These are phyloP conservation scores for Bipolaris victoriae DNA, from an alignment of 2,329 filamentous ascomycete genomes.

Conservation along the genomic window DNA sequence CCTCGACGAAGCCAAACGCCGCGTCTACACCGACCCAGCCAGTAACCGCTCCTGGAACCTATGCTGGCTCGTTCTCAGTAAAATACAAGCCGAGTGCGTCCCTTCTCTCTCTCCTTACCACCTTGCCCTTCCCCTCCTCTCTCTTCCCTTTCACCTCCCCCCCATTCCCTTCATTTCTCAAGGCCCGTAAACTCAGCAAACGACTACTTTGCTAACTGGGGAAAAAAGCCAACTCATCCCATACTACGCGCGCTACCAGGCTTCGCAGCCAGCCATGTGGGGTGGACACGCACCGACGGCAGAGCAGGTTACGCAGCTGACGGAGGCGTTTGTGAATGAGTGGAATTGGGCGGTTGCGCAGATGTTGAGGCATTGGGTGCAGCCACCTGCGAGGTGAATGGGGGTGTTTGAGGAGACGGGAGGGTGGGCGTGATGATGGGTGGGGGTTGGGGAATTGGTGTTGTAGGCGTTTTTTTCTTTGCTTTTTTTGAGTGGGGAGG, in stretches of 20 bases:
- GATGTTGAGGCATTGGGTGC: constrained; percentile 72
- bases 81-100: constrained; percentile 69
- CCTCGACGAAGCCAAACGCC: constrained; percentile 67
- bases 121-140: background rate
- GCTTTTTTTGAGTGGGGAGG: too few species aligned
- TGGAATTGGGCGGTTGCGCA: constrained; percentile 69
- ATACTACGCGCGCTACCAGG: constrained; percentile 66
- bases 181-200: too few species aligned
- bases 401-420: background rate
- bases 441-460: background rate
- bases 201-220: background rate
- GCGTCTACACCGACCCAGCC: constrained; percentile 67
- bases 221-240: constrained; percentile 62
- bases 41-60: constrained; percentile 77
- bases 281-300: constrained; percentile 62
- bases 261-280: constrained; percentile 72
- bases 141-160: constrained; percentile 12
- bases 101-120: background rate
- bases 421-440: background rate
- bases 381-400: constrained; percentile 53
- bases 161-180: too few species aligned
- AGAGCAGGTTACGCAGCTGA: constrained; percentile 64
- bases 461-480: too few species aligned
- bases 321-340: constrained; percentile 68
- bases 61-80: constrained; percentile 72